Percentiles rank a stretch among this genome's conserved stretches.
phyloP scores from a whole-genome alignment of 371 early-diverging fungal genomes.

The Coemansia sp. region DNA sequence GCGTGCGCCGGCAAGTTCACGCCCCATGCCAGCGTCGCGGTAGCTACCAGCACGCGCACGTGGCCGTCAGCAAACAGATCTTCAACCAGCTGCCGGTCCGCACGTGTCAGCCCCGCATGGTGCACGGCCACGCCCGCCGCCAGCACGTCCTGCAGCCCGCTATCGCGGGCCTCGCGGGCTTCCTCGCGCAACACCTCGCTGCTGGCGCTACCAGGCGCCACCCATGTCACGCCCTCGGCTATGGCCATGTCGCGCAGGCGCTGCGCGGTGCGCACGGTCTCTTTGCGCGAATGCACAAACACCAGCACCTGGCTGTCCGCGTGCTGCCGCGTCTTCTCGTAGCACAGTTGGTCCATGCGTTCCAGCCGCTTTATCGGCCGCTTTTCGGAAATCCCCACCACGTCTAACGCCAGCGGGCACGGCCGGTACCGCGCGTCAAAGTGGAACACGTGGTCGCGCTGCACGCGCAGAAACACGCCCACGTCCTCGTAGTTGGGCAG shows the following conservation, averaged over 20 bases:
- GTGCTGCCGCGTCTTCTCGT: slow-evolving; percentile 24
- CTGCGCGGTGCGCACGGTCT: slow-evolving; percentile 94
- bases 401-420: slow-evolving; percentile 93
- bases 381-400: slow-evolving; percentile 94
- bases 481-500: slow-evolving; percentile 99
- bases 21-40: slow-evolving; percentile 99
- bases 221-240: slow-evolving; percentile 81
- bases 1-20: slow-evolving; percentile 99
- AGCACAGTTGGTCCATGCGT: slow-evolving; percentile 94
- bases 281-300: slow-evolving; percentile 98
- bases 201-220: slow-evolving; percentile 74
- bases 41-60: slow-evolving; percentile 94
- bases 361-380: slow-evolving; percentile 92
- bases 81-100: slow-evolving; percentile 94
- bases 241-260: slow-evolving; percentile 88
- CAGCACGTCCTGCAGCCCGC: slow-evolving; percentile 81
- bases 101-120: slow-evolving; percentile 98
- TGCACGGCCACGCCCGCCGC: slow-evolving; percentile 98
- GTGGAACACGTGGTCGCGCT: slow-evolving; percentile 82
- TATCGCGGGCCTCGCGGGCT: slow-evolving; percentile 77
- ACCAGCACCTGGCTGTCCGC: slow-evolving; percentile 91
- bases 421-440: slow-evolving; percentile 95
- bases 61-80: slow-evolving; percentile 90
- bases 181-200: slow-evolving; percentile 83
- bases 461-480: slow-evolving; percentile 92